Conservation (phyloP, 768 basidiomycete species). For the Pulveroboletus sp. region DNA sequence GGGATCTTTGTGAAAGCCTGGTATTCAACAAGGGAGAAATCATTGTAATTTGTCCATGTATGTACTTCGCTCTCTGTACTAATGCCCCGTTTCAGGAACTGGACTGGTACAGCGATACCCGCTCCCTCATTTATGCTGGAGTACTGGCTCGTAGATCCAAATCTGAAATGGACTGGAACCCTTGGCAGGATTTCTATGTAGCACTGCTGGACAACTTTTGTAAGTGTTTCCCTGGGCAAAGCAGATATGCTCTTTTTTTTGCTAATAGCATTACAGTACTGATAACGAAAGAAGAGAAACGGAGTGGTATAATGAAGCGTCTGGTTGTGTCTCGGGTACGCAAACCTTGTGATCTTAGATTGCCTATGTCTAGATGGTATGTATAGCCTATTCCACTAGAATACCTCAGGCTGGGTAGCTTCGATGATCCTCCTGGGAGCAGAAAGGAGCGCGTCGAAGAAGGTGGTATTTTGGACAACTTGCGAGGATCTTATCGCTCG, state of each 20-base stretch:
- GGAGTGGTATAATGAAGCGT: conserved; percentile 45
- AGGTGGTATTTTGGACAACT: conserved; percentile 49
- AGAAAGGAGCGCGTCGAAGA: conserved; percentile 62
- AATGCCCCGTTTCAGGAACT: conserved; percentile 53
- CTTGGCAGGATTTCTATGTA: conserved; percentile 66
- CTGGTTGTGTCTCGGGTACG: conserved; percentile 64
- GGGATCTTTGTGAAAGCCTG: conserved; percentile 73
- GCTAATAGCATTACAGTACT: conserved; percentile 43
- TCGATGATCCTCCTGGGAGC: conserved; percentile 53
- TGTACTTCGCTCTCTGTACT: neutral
- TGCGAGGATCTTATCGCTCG: conserved; percentile 47
- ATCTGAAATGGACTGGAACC: conserved; percentile 61
- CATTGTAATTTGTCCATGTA: conserved; percentile 47
- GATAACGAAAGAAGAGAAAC: conserved; percentile 57
- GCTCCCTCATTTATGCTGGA: conserved; percentile 67
- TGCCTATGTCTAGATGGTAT: conserved; percentile 8
- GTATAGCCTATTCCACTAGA: conserved; percentile 73
- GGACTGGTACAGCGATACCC: conserved; percentile 71
- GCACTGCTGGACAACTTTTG: conserved; percentile 75
- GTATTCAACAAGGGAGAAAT: conserved; percentile 76
- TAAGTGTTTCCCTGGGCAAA: conserved; percentile 32
- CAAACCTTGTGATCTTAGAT: neutral
- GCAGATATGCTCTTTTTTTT: neutral
- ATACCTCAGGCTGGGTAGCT: conserved; percentile 68
- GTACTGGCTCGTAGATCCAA: conserved; percentile 55